These are phyloP conservation scores for Pseudogymnoascus sp. DNA, from an alignment of 2,329 filamentous ascomycete genomes.

Conservation along the genomic window DNA sequence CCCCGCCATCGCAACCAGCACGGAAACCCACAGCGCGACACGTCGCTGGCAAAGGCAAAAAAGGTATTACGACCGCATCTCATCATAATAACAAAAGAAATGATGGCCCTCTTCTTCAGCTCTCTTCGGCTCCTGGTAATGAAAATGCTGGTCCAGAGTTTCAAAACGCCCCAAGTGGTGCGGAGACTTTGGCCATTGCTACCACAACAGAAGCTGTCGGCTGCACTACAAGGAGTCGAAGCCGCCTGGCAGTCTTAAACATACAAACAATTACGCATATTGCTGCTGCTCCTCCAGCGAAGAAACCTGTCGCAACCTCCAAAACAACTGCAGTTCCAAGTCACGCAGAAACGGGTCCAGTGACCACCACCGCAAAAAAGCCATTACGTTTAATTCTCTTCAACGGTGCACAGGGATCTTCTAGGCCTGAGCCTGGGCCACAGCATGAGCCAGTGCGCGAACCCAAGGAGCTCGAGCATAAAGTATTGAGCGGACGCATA, in stretches of 20 bases:
- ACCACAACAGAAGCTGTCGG: background rate
- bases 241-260: background rate
- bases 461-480: too few relatives aligned
- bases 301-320: background rate
- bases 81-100: background rate
- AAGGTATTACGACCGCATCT: background rate
- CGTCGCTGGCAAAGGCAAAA: background rate
- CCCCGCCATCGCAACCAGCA: background rate
- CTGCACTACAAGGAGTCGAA: background rate
- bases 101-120: background rate
- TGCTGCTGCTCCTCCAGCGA: background rate
- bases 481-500: background rate
- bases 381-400: background rate
- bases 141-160: background rate
- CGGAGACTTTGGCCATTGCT: background rate
- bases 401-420: background rate
- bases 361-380: background rate
- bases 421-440: background rate
- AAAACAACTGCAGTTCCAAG: background rate
- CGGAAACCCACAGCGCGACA: background rate
- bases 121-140: background rate
- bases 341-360: background rate
- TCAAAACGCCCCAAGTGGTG: constrained; percentile 10
- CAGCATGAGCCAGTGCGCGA: too few relatives aligned
- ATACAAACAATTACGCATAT: background rate